Evolutionary conservation across 805 yeast species (phyloP).

Genomic region (Brettanomyces custersianus): DNA sequence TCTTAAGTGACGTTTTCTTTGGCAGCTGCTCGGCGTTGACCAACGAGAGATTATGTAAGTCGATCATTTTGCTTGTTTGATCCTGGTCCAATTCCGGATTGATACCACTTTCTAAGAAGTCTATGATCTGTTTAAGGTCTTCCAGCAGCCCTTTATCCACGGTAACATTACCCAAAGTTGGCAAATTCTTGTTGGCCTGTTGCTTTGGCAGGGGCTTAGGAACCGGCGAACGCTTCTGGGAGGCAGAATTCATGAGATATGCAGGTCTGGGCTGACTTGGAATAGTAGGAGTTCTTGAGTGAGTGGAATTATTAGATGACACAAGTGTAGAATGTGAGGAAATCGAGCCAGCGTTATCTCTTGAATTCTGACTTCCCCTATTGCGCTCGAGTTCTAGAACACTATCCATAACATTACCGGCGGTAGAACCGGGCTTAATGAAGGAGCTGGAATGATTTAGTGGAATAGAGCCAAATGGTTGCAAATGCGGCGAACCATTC

Average conservation of each 20-base stretch:
- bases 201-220: neutral
- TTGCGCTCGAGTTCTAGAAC: neutral
- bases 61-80: conserved; percentile 31
- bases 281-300: neutral
- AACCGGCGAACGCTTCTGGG: no score
- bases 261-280: neutral
- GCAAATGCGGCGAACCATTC: neutral
- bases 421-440: neutral
- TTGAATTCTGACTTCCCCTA: neutral
- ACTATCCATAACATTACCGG: neutral
- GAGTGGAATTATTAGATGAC: conserved; percentile 6
- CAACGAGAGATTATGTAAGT: conserved; percentile 50
- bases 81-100: conserved; percentile 15
- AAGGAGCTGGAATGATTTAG: neutral
- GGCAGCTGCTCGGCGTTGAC: conserved; percentile 24
- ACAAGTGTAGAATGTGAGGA: conserved; percentile 9
- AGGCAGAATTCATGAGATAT: neutral
- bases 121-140: conserved; percentile 42
- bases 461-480: neutral
- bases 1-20: conserved; percentile 34
- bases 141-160: conserved; percentile 21
- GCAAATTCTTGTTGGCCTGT: neutral
- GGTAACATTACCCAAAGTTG: neutral
- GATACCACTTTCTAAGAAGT: conserved; percentile 33
- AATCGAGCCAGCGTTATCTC: neutral